Conservation (phyloP, 306 rosid species). For the Echinosophora koreensis region DNA sequence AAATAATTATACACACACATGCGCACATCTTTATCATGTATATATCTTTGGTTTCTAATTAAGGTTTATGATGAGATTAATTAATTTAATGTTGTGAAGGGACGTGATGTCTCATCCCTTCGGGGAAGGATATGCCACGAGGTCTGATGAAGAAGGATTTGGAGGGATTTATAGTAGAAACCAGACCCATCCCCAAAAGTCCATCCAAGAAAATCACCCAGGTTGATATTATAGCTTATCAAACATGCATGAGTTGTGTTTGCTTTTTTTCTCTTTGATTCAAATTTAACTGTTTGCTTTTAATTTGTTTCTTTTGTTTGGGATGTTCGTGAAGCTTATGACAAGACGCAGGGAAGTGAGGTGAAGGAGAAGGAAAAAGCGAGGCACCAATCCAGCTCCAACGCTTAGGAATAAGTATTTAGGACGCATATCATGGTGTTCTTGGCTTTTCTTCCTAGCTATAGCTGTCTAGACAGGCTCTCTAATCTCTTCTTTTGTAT, state of each 20-base stretch:
- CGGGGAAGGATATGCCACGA: conserved; percentile 84
- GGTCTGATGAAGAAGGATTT: conserved; percentile 89
- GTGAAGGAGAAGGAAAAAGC: conserved; percentile 89
- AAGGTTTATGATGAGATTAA: not conserved
- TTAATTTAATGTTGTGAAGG: conserved; percentile 47
- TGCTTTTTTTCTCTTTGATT: not conserved
- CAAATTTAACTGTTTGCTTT: not conserved
- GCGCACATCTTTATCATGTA: not conserved
- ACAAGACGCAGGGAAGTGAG: conserved; percentile 88
- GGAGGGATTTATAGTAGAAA: conserved; percentile 74
- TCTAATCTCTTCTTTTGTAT: not conserved
- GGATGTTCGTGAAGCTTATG: conserved; percentile 58
- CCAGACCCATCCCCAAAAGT: conserved; percentile 42
- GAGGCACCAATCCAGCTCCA: conserved; percentile 61
- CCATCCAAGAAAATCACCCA: conserved; percentile 74
- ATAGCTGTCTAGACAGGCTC: too few relatives aligned
- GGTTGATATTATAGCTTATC: conserved; percentile 50
- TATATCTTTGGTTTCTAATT: not conserved
- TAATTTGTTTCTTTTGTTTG: not conserved
- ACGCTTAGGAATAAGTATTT: conserved; percentile 6
- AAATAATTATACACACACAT: not conserved
- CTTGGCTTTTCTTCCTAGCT: not conserved
- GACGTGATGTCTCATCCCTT: conserved; percentile 83
- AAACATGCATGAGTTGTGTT: not conserved
- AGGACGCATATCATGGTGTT: not conserved